Evolutionary conservation across 768 basidiomycete species (phyloP), one percentile per base, ranked within the genome.

Genomic region (Auricularia cornea): DNA sequence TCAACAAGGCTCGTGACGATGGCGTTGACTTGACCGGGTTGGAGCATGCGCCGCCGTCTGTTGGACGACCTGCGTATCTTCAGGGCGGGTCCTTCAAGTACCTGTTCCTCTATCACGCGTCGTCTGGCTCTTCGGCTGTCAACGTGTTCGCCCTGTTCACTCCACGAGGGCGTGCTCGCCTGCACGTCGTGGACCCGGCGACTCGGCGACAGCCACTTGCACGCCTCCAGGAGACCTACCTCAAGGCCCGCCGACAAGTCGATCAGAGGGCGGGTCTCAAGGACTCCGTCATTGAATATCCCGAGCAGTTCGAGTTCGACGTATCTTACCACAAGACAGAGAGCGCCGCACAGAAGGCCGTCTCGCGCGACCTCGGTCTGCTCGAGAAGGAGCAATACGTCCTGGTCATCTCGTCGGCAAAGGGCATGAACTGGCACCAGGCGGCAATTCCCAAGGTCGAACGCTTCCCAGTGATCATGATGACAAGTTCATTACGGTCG

Each of bases 101-200:
- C 72, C 79, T 94, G 63, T 88, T 96, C 77, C 80, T 98, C 16
- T 97, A 92, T 70, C 96, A 98, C 65, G 89, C 89, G 23, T 84
- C 81, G 63, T 84, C 93, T 12, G 82, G 84, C 61, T 88, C 80
- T 57, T 84, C 84, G 0, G 81, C 85, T 6, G 81, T 96, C 26
- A 94, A 98, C 68, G 84, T 97, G 20, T 94, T 96, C 69, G 89
- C 89, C 0, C 78, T 97, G 33, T 96, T 98, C 78, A 79, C 87
- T 38, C 92, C 93, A 0, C 77, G 72, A 31, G 88, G 87, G 0
- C 66, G 75, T 11, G 86, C 87, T 40, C 89, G 87, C 68, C 78
- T 98, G 2, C 94, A 94, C 72, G 77, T 97, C 60, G 94, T 98
- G 62, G 97, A 98, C 72, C 87, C 88, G 41, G 93, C 93, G 18